Percentiles rank a stretch among this genome's conserved stretches.
Conservation (phyloP, 345 rosid genomes). For the Pistacia vera region DNA sequence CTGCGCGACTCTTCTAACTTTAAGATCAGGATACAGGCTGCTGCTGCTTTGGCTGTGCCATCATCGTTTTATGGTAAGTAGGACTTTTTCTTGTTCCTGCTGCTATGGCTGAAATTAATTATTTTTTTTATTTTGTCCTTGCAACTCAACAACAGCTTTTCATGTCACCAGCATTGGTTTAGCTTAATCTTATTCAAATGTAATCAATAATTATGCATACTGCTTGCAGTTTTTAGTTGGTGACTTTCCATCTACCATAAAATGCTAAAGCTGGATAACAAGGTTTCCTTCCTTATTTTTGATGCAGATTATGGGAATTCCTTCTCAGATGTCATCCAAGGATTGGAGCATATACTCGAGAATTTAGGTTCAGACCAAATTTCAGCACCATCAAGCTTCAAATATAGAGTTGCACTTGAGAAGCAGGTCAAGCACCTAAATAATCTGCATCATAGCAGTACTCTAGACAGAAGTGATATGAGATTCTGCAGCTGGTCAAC, state of each 20-base stretch:
- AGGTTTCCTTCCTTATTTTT: constrained; percentile 13
- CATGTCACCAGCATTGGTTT: background rate
- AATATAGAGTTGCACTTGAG: constrained; percentile 78
- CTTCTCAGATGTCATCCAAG: constrained; percentile 87
- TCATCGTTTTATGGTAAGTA: constrained; percentile 62
- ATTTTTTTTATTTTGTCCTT: constrained; percentile 4
- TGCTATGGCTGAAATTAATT: constrained; percentile 9
- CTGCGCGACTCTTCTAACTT: constrained; percentile 91
- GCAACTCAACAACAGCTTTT: background rate
- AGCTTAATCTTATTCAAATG: background rate
- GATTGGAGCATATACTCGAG: constrained; percentile 72
- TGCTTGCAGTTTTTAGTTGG: background rate
- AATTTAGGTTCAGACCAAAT: constrained; percentile 64
- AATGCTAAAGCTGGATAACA: background rate
- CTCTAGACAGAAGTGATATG: constrained; percentile 2
- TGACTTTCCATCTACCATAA: background rate
- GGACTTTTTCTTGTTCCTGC: constrained; percentile 10
- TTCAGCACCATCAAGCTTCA: constrained; percentile 68
- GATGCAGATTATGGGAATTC: constrained; percentile 79
- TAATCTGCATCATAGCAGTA: background rate
- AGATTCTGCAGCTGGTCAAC: constrained; percentile 1
- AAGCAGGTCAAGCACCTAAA: constrained; percentile 61
- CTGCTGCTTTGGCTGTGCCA: constrained; percentile 92
- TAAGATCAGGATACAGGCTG: constrained; percentile 97
- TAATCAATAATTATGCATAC: background rate